Percentiles rank a stretch among this genome's conserved stretches.
Evolutionary conservation across 768 basidiomycete species (phyloP).

Genomic region (Boletellus ananiceps): DNA sequence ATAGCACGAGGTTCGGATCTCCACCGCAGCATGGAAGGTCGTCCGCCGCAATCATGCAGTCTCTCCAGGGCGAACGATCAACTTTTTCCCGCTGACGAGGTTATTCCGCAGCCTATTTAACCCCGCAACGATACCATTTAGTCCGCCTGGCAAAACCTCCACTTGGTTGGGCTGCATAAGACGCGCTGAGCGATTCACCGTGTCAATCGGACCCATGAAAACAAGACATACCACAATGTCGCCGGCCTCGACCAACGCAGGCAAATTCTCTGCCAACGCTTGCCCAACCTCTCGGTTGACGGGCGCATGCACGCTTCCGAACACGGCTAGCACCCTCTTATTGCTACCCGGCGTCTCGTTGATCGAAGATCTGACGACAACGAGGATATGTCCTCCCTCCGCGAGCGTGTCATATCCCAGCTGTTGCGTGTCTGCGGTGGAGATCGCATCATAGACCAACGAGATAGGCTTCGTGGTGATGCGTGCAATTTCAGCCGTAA

Average conservation of each 20-base stretch:
- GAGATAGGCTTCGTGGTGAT: conserved; percentile 12
- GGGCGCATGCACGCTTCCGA: conserved; percentile 9
- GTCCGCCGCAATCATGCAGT: conserved; percentile 6
- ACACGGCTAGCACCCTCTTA: conserved; percentile 12
- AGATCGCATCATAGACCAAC: conserved; percentile 26
- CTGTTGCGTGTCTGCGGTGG: conserved; percentile 30
- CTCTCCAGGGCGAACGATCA: conserved; percentile 31
- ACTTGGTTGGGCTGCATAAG: conserved; percentile 12
- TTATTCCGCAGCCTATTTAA: conserved; percentile 32
- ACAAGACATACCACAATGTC: conserved; percentile 11
- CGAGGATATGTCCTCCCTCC: conserved; percentile 28
- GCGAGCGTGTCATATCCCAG: conserved; percentile 30
- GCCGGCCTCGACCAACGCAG: conserved; percentile 10
- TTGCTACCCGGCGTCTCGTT: conserved; percentile 13
- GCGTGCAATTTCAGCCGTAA: conserved; percentile 12
- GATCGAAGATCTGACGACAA: conserved; percentile 4
- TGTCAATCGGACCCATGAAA: background rate
- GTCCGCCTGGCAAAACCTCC: conserved; percentile 35
- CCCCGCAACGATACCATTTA: conserved; percentile 32
- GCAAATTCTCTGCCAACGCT: conserved; percentile 9
- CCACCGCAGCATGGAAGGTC: too few relatives aligned
- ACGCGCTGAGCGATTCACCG: background rate
- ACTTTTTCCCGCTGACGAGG: conserved; percentile 35
- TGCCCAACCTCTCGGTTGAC: conserved; percentile 13
- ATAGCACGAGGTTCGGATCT: too few relatives aligned